Evolutionary conservation across 1,284 basidiomycete genomes (phyloP).

Genomic region (Golubevia pallescens): DNA sequence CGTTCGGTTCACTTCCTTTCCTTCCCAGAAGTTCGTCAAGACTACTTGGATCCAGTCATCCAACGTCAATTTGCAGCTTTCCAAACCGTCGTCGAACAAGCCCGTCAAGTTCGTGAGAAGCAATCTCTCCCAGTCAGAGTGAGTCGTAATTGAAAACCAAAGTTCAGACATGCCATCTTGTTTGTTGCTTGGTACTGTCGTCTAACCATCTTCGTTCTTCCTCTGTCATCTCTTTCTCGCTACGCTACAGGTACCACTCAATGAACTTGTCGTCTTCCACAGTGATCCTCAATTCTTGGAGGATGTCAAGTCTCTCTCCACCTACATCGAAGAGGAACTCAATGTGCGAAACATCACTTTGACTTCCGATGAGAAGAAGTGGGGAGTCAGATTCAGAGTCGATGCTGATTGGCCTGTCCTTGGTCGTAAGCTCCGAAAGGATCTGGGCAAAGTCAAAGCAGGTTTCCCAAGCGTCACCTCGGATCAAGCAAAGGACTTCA

Average conservation of each 20-base stretch:
- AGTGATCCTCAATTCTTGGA: slow-evolving; percentile 42
- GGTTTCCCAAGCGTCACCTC: slow-evolving; percentile 51
- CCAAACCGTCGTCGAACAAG: slow-evolving; percentile 55
- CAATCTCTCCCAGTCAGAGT: slow-evolving; percentile 24
- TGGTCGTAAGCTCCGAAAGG: slow-evolving; percentile 60
- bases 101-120: slow-evolving; percentile 54
- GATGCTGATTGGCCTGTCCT: slow-evolving; percentile 60
- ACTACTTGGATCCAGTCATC: slow-evolving; percentile 59
- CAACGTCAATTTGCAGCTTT: slow-evolving; percentile 58
- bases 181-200: neutral
- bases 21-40: slow-evolving; percentile 54
- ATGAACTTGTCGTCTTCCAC: slow-evolving; percentile 61
- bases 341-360: slow-evolving; percentile 57
- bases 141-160: no score
- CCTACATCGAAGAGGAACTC: slow-evolving; percentile 60
- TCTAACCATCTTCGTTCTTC: no score
- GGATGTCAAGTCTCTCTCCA: slow-evolving; percentile 51
- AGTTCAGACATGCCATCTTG: neutral
- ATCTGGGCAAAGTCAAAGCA: slow-evolving; percentile 59
- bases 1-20: slow-evolving; percentile 60
- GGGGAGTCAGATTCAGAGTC: slow-evolving; percentile 56
- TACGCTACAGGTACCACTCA: slow-evolving; percentile 50
- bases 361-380: slow-evolving; percentile 47
- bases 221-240: neutral
- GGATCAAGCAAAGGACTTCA: slow-evolving; percentile 52